Conservation (phyloP, 2,329 filamentous ascomycete genomes). For the Fusarium abutilonis region DNA sequence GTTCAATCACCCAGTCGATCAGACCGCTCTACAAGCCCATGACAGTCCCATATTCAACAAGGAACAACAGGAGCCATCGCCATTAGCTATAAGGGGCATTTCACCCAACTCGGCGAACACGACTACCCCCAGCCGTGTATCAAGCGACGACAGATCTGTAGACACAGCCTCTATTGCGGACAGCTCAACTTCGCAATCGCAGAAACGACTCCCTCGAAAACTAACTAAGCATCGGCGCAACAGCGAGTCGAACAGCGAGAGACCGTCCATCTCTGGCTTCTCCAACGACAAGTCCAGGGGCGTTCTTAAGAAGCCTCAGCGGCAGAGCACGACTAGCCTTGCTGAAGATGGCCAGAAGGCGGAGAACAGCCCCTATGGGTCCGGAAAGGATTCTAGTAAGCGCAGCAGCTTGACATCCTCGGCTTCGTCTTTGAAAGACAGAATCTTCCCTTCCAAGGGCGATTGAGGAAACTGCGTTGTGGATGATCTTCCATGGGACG, state of each 20-base stretch:
- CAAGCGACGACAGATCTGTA: conserved; percentile 49
- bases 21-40: conserved; percentile 39
- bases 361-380: conserved; percentile 40
- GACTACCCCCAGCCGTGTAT: conserved; percentile 43
- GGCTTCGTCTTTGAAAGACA: conserved; percentile 42
- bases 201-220: conserved; percentile 54
- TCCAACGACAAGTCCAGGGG: conserved; percentile 41
- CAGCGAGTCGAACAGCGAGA: conserved; percentile 51
- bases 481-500: background rate
- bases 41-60: conserved; percentile 44
- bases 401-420: conserved; percentile 42
- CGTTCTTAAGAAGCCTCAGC: conserved; percentile 53
- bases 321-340: conserved; percentile 44
- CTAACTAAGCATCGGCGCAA: conserved; percentile 54
- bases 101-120: conserved; percentile 37
- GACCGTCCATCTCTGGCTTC: conserved; percentile 22
- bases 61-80: conserved; percentile 30
- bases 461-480: background rate
- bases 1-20: conserved; percentile 48
- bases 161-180: conserved; percentile 45
- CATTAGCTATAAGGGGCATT: conserved; percentile 40
- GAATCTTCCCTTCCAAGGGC: conserved; percentile 38
- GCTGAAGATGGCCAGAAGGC: conserved; percentile 40
- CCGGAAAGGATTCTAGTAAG: conserved; percentile 37
- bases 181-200: conserved; percentile 37